These are phyloP conservation scores for Penicillium atrosanguineum DNA, from an alignment of 495 filamentous ascomycete genomes.

Conservation along the genomic window DNA sequence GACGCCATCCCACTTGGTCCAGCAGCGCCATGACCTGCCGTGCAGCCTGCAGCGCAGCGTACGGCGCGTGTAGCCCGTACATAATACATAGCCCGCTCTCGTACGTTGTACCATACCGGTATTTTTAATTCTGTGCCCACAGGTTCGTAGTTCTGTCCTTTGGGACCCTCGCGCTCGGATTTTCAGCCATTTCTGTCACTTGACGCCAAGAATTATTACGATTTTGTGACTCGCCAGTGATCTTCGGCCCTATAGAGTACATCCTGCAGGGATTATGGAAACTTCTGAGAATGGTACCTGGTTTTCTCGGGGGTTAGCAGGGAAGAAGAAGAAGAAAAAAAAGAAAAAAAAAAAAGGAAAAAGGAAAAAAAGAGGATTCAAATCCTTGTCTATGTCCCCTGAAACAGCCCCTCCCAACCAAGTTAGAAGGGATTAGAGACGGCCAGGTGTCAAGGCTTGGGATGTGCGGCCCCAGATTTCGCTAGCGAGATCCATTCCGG, in stretches of 20 bases:
- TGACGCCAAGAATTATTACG: slow-evolving; percentile 1
- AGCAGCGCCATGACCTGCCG: slow-evolving; percentile 25
- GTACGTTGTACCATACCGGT: slow-evolving; percentile 2
- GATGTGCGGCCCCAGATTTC: slow-evolving; percentile 33
- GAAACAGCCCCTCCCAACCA: neutral
- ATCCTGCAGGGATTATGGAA: slow-evolving; percentile 26
- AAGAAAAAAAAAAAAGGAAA: neutral
- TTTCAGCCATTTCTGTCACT: neutral
- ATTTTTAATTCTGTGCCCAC: neutral
- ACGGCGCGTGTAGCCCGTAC: slow-evolving; percentile 8
- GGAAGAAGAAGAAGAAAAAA: too few species aligned
- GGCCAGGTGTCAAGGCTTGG: slow-evolving; percentile 14
- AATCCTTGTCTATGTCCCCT: neutral
- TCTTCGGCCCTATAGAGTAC: neutral
- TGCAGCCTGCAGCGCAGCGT: too few species aligned
- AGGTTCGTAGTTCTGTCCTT: neutral
- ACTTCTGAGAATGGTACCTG: slow-evolving; percentile 11
- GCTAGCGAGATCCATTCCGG: slow-evolving; percentile 29
- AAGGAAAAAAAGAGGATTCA: neutral
- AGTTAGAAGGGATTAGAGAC: neutral
- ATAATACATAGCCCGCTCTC: too few species aligned
- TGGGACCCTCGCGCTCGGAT: neutral
- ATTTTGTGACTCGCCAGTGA: neutral
- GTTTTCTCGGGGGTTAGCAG: neutral
- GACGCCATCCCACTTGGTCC: slow-evolving; percentile 23